Evolutionary conservation across 1,284 basidiomycete species (phyloP), one percentile per base, ranked within the genome.

Genomic region (Stygiomarasmius scandens): DNA sequence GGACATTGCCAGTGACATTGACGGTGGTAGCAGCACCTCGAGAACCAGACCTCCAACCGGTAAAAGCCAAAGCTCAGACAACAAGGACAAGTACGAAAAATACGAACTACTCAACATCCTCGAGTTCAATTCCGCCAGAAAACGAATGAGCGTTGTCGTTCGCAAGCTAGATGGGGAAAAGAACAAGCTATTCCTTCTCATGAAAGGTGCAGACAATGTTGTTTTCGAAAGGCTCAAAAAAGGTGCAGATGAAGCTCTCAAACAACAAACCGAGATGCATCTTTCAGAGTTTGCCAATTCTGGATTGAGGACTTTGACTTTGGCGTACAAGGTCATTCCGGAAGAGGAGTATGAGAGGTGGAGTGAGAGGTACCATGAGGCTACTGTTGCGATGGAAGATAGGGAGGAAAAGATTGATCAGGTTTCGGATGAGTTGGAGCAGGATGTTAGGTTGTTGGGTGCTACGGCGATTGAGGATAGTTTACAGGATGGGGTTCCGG

Each of bases 381-480:
- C 97, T 0, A 85, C 84, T 12, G 82, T 92, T 2, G 74, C 92
- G 1, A 76, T 98, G 41, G 87, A 95, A 1, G 77, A 91, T 48
- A 87, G 96, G 48, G 95, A 97, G 59, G 85, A 80, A 23, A 82
- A 81, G 67, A 82, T 99, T 59, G 95, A 96, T 59, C 78, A 77
- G 0, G 83, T 95, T 1, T 92, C 89, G 23, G 86, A 88, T 62
- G 86, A 91, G 70, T 83, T 99, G 56, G 97, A 99, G 72, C 79
- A 77, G 48, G 86, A 92, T 62, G 79, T 99, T 16, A 78, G 84
- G 29, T 73, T 99, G 19, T 82, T 98, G 10, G 97, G 97, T 51
- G 95, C 96, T 2, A 99, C 97, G 1, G 97, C 96, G 24, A 99
- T 99, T 66, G 97, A 99, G 74, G 97, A 99, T 75, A 86, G 88